Base-by-base conservation (phyloP, 2,329 filamentous ascomycete species). In the Setomelanomma holmii region DNA sequence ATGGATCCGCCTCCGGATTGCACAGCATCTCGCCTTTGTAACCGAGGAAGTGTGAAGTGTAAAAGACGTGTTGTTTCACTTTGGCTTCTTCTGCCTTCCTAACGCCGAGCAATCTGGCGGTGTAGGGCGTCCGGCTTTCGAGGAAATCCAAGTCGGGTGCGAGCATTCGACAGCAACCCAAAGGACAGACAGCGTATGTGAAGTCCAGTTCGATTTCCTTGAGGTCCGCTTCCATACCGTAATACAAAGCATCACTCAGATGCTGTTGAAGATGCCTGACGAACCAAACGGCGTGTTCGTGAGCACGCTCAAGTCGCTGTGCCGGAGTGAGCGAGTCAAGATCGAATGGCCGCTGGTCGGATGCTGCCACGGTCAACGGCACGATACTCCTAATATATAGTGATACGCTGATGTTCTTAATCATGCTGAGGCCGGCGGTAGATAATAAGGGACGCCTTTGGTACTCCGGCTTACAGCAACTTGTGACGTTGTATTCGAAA, bases 131-230 rank as follows among this genome's bases (percentile, higher is more conserved):
- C 16, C 14, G n/a, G 8, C 16, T n/a, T 14, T 10, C 2, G 34
- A 36, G 34, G 16, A 36, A 36, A 17, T 17, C 12, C 14, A 3
- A 11, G 34, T 36, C 16, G 14, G 16, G 14, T 10, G 7, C 16
- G 10, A 36, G 3, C 34, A 17, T 16, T 8, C 34, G 34, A 17
- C 34, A 36, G 16, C 34, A 36, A 8, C 46, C 45, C 3, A 55
- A 10, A 3, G 44, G 4, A 41, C 55, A 58, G 43, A 43, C 60
- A 5, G 51, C 41, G 38, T 60, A 60, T 4, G 44, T 56, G 33
- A 51, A 53, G 36, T 55, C 52, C 4, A 62, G 39, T 36, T 62
- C 44, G 4, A 62, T 19, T 20, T 58, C 45, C 7, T 22, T 5
- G 5, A 47, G 45, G 5, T 36, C 23, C n/a, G n/a, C n/a, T n/a